phyloP scores from a whole-genome alignment of 345 rosid genomes.

The Gossypium rotundifolium region DNA sequence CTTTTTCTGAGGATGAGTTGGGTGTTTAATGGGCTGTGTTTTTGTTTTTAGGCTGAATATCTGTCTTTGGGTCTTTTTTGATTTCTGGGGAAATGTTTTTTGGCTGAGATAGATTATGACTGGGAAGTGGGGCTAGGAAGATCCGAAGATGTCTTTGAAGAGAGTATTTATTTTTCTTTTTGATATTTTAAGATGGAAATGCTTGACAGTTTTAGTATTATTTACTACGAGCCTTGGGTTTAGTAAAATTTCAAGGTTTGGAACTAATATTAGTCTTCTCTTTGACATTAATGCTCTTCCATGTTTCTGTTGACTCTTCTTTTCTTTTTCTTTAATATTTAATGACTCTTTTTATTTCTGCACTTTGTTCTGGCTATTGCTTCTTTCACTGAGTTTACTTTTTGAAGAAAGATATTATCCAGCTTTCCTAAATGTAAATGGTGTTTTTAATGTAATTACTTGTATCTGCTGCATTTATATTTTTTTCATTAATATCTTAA shows the following conservation, averaged over 20 bases:
- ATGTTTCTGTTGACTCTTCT: neutral
- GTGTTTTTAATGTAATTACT: neutral
- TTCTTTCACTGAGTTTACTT: neutral
- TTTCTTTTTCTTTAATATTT: neutral
- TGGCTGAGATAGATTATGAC: neutral
- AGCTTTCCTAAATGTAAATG: neutral
- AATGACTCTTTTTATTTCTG: neutral
- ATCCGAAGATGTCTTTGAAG: neutral
- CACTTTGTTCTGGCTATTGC: neutral
- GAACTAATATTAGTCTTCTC: neutral
- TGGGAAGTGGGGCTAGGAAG: neutral
- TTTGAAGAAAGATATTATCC: neutral
- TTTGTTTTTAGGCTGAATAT: neutral
- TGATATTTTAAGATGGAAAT: neutral
- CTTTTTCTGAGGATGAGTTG: neutral
- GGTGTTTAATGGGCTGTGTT: neutral
- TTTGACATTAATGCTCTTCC: neutral
- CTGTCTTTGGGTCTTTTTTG: neutral
- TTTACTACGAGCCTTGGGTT: neutral
- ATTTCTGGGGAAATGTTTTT: neutral
- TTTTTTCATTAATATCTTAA: neutral
- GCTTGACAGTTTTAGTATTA: neutral
- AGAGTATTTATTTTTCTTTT: neutral
- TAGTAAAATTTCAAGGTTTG: neutral
- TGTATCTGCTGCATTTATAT: neutral